Evolutionary conservation across 2,329 filamentous ascomycete species (phyloP), one percentile per base, ranked within the genome.

Genomic region (Cladosporium sp.): DNA sequence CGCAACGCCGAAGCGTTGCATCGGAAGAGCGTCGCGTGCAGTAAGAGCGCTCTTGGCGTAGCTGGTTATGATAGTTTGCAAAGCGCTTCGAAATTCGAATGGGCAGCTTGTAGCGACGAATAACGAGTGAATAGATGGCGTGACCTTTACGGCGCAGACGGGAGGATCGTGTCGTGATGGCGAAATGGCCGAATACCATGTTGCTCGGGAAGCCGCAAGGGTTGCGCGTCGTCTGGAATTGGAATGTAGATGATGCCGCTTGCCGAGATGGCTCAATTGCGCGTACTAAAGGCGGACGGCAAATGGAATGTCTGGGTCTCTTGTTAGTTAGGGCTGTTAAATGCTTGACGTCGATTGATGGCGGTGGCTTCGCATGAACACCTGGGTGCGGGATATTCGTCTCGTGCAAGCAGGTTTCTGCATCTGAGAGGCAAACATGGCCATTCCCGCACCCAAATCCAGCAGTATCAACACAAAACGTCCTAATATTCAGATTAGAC

Each of bases 191-290:
- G 14, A 21, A 29, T 55, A 29, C 52, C 52, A 21, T 55, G 52
- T 55, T 55, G 52, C 52, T 55, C 52, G 52, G 52, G 28, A 55
- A 55, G 52, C 28, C 28, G 31, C 52, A 31, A 31, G 52, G 28
- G 28, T 31, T 55, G 52, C 52, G 26, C 29, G 26, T 33, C 52
- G 6, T 55, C 33, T 21, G 29, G 52, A 18, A 55, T 5, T 55
- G 52, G 52, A 55, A 55, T 55, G 52, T 31, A 55, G 11, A 23
- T 23, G 52, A 7, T 10, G 18, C 26, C 28, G 14, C 33, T 7
- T 55, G 29, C 29, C 52, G 52, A 55, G 8, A 55, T 57, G 23
- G 21, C 55, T 29, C 14, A 8, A 46, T 46, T 21, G 40, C 40
- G 40, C 18, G 18, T 21, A 2, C 8, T 46, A 12, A 12, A 46